Evolutionary conservation across 805 yeast species (phyloP), one percentile per base, ranked within the genome.

Genomic region (Cyberlindnera saturnus): DNA sequence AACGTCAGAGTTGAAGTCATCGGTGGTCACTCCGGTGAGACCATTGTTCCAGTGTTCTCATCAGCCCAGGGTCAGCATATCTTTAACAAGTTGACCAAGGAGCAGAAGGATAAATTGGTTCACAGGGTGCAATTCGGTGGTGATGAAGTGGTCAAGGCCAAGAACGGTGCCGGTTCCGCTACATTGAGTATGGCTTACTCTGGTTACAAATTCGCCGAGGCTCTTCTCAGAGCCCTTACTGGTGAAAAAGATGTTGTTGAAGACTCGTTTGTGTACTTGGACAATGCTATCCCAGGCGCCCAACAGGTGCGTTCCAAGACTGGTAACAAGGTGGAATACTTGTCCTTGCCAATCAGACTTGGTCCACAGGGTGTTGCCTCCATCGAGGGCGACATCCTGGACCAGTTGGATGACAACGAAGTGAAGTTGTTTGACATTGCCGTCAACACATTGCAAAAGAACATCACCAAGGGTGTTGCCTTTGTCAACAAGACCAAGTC

Each of bases 131-230:
- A 90, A 71, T 89, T 84, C 56, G 96, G 95, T 49, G 98, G 98
- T 62, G 98, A 90, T 63, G 97, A 91, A 67, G 96, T 90, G 38
- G 98, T 90, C 51, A 74, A 85, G 70, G 97, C 97, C 44, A 90
- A 90, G 72, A 83, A 86, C 57, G 97, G 97, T 51, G 82, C 82
- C 41, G 97, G 97, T 34, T 86, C 96, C 39, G 97, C 97, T 44
- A 90, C 98, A 32, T 74, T 90, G 53, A 86, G 96, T 28, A 91
- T 90, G 97, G 97, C 97, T 9, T 84, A 81, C 57, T 96, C 96
- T 31, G 96, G 95, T 31, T 86, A 77, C 71, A 75, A 82, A 54
- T 84, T 88, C 62, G 85, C 89, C 28, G 81, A 77, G 57, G 63
- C 60, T 26, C 57, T 70, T 40, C 49, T 64, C 20, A 55, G 58